Conservation (phyloP, 2,329 filamentous ascomycete genomes). For the Aspergillus novofumigatus region DNA sequence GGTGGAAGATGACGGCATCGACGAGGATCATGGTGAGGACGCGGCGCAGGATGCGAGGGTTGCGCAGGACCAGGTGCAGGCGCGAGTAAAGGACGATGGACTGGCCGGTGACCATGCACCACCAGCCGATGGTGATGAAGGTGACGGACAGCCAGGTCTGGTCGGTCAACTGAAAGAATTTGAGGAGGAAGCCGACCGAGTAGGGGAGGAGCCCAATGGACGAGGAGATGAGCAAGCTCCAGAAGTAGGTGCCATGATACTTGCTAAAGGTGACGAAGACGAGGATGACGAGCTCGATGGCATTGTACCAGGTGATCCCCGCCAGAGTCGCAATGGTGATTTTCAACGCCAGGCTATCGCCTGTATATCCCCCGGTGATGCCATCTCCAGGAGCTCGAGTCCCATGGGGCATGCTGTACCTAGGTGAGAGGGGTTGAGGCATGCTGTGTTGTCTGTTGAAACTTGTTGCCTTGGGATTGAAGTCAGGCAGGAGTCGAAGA, state of each 20-base stretch:
- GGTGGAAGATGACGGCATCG: slow-evolving; percentile 41
- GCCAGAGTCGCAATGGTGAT: slow-evolving; percentile 46
- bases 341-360: slow-evolving; percentile 32
- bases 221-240: slow-evolving; percentile 45
- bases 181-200: slow-evolving; percentile 45
- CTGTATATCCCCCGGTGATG: slow-evolving; percentile 35
- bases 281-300: slow-evolving; percentile 46
- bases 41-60: slow-evolving; percentile 35
- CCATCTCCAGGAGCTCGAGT: slow-evolving; percentile 27
- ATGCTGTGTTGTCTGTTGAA: too few species aligned
- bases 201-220: slow-evolving; percentile 44
- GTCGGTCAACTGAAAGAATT: slow-evolving; percentile 40
- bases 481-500: too few species aligned
- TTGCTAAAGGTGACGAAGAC: slow-evolving; percentile 47
- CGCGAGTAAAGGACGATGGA: slow-evolving; percentile 48
- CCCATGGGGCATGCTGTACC: slow-evolving; percentile 21
- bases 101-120: slow-evolving; percentile 47
- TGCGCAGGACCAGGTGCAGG: slow-evolving; percentile 45
- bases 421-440: slow-evolving; percentile 3
- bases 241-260: slow-evolving; percentile 49
- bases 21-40: slow-evolving; percentile 47
- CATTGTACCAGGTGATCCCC: slow-evolving; percentile 48
- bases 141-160: slow-evolving; percentile 38
- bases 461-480: too few species aligned
- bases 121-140: slow-evolving; percentile 45